Base-by-base conservation (phyloP, 768 basidiomycete species). In the Neoboletus magnificus region DNA sequence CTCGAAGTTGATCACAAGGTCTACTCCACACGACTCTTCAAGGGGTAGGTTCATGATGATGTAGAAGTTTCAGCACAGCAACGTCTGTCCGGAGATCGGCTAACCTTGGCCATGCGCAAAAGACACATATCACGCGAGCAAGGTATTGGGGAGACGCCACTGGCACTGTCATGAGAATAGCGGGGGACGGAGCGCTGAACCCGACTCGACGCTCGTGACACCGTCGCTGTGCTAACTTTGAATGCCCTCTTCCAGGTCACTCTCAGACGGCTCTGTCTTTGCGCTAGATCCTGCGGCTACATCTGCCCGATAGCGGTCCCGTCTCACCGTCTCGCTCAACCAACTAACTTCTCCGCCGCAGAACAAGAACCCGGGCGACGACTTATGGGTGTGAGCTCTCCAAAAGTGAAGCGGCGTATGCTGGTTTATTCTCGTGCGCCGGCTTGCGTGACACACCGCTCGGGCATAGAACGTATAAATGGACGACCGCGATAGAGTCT, bases 391-490 rank as follows among this genome's bases (percentile, higher is more conserved):
- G n/a, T n/a, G n/a, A n/a, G n/a, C n/a, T n/a, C n/a, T n/a, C n/a
- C n/a, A 2, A 12, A 4, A n/a, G n/a, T n/a, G n/a, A n/a, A n/a
- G n/a, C n/a, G n/a, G n/a, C n/a, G n/a, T n/a, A n/a, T n/a, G n/a
- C n/a, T n/a, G n/a, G n/a, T n/a, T n/a, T 40, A 22, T 42, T 25
- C 25, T 50, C 36, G 33, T 30, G 25, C n/a, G 39, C 18, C 8
- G n/a, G 6, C 23, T 30, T 25, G 3, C 18, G 35, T 20, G 48
- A 32, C 50, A n/a, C 32, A 18, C 1, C 1, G 37, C 40, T 8
- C 35, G 3, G 29, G 7, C 44, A 27, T 22, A 36, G 25, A 41
- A 44, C 37, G 20, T 56, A 62, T 69, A 68, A 62, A 65, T 55
- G 42, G 45, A 15, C 16, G 4, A 27, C 36, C 5, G 5, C 39